Percentiles rank a stretch among this genome's conserved stretches.
Conservation (phyloP, 2,329 filamentous ascomycete genomes). For the Leptodontidium sp. region DNA sequence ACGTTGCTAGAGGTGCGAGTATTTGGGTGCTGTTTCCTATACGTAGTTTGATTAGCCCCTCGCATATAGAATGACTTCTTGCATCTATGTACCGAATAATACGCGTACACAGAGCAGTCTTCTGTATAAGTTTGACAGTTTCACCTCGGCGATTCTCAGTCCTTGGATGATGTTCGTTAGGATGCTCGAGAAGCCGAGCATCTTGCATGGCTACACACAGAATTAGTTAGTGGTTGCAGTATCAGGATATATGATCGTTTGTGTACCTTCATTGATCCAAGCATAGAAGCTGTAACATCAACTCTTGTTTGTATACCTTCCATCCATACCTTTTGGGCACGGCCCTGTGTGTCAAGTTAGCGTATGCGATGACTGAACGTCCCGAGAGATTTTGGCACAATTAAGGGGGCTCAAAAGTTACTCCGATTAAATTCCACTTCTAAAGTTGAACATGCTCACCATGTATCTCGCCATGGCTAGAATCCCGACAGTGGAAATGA, state of each 20-base stretch:
- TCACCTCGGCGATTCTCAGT: constrained; percentile 50
- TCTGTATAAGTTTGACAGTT: constrained; percentile 50
- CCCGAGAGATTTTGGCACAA: neutral
- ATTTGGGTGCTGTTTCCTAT: constrained; percentile 39
- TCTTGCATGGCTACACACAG: constrained; percentile 42
- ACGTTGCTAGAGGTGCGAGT: constrained; percentile 51
- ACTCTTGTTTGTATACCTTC: constrained; percentile 45
- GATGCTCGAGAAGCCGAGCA: constrained; percentile 48
- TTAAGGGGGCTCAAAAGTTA: too few species aligned
- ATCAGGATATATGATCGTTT: neutral
- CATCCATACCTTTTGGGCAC: constrained; percentile 45
- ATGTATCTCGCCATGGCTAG: constrained; percentile 39
- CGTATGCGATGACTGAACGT: too few species aligned
- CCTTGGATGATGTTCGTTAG: constrained; percentile 47
- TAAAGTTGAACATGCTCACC: constrained; percentile 18
- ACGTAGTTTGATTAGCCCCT: neutral
- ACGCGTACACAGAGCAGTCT: constrained; percentile 44
- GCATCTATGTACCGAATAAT: constrained; percentile 30
- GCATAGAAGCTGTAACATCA: constrained; percentile 42
- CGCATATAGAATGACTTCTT: neutral
- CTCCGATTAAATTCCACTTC: neutral
- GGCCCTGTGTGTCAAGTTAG: neutral
- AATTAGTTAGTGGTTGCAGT: constrained; percentile 1
- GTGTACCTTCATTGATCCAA: constrained; percentile 45
- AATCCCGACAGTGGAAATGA: constrained; percentile 42